Percentiles rank a stretch among this genome's conserved stretches.
These are phyloP conservation scores for Lentinula aciculospora DNA, from an alignment of 768 basidiomycete genomes.

Conservation along the genomic window DNA sequence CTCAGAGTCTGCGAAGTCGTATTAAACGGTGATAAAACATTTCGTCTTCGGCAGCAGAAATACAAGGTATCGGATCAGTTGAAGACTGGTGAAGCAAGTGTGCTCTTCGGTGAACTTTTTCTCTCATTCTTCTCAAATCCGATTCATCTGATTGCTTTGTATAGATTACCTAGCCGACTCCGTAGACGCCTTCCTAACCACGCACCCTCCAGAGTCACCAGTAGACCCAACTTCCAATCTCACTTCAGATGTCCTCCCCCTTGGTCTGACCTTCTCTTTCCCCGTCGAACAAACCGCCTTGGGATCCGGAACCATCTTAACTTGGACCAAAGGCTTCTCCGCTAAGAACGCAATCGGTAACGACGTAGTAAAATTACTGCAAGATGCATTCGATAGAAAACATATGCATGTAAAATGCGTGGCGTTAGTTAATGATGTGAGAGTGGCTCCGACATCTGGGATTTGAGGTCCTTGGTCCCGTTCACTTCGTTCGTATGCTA, in stretches of 20 bases:
- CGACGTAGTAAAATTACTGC: conserved; percentile 84
- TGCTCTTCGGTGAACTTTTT: conserved; percentile 67
- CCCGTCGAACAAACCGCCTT: conserved; percentile 97
- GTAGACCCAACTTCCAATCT: conserved; percentile 7
- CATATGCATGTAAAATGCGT: conserved; percentile 89
- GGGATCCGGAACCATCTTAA: conserved; percentile 83
- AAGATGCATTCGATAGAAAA: conserved; percentile 89
- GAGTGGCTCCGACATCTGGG: conserved; percentile 17
- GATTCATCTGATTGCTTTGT: not conserved
- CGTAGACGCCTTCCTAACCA: conserved; percentile 90
- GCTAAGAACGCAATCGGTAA: conserved; percentile 86
- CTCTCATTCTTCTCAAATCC: conserved; percentile 4
- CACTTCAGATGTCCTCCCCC: conserved; percentile 34
- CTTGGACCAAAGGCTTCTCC: conserved; percentile 95
- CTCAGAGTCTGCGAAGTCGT: conserved; percentile 94
- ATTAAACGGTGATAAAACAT: conserved; percentile 85
- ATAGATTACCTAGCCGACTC: conserved; percentile 97
- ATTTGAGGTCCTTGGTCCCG: not conserved
- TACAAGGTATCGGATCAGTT: conserved; percentile 92
- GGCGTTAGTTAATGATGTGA: conserved; percentile 91
- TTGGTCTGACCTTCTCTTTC: conserved; percentile 96
- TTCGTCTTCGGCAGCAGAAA: conserved; percentile 89
- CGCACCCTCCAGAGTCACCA: conserved; percentile 30
- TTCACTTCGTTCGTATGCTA: not conserved
- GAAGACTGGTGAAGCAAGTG: conserved; percentile 86